Conservation (phyloP, 2,329 filamentous ascomycete species). For the Ceratocystis cubensis region DNA sequence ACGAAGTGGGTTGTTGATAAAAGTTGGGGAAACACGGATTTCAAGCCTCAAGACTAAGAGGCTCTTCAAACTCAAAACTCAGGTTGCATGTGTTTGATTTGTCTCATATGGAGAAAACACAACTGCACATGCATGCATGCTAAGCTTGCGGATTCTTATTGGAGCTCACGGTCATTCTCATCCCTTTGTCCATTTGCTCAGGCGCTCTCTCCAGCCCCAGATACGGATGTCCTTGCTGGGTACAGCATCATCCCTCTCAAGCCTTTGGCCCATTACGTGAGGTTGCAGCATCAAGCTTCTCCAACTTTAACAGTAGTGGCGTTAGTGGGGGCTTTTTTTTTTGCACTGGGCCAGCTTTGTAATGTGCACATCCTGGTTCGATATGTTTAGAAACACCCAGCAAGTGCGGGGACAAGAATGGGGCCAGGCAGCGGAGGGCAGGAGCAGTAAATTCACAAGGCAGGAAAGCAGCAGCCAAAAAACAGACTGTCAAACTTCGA, state of each 20-base stretch:
- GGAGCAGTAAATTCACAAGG: background rate
- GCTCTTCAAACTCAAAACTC: background rate
- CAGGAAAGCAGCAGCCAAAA: background rate
- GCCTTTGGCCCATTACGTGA: background rate
- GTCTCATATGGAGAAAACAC: background rate
- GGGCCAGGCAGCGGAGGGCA: no score
- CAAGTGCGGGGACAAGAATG: slow-evolving; percentile 1
- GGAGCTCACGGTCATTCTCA: background rate
- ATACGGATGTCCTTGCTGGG: background rate
- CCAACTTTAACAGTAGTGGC: background rate
- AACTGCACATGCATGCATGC: background rate
- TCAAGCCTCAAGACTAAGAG: background rate
- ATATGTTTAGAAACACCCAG: background rate
- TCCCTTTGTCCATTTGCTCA: background rate
- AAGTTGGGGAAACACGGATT: background rate
- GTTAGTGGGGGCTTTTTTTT: background rate
- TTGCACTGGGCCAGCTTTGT: background rate
- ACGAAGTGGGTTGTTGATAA: background rate
- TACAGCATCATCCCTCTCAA: background rate
- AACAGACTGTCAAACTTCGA: no score
- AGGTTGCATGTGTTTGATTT: background rate
- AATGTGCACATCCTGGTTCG: slow-evolving; percentile 5
- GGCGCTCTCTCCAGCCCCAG: background rate
- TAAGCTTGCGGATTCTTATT: background rate
- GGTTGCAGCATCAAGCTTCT: background rate